phyloP scores from a whole-genome alignment of 1,139 yeast species.

The Torulaspora pretoriensis region DNA sequence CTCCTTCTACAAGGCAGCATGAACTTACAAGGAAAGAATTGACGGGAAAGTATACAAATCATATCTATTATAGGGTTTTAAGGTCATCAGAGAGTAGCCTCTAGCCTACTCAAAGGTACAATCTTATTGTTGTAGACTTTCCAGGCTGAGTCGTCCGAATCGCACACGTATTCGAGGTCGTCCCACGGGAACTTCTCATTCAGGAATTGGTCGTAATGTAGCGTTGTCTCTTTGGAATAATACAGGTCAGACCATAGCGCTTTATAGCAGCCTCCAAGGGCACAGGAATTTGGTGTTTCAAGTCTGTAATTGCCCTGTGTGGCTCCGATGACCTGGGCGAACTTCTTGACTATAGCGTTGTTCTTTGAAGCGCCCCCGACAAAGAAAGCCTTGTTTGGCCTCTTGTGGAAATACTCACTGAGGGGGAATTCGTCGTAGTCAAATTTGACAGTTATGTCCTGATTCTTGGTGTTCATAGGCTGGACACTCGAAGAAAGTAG shows the following conservation, averaged over 20 bases:
- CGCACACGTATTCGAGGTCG: slow-evolving; percentile 43
- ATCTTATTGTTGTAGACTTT: slow-evolving; percentile 34
- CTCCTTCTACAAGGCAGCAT: neutral
- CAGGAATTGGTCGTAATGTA: slow-evolving; percentile 40
- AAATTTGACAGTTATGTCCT: slow-evolving; percentile 26
- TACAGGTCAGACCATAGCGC: slow-evolving; percentile 62
- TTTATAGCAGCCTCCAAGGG: slow-evolving; percentile 88
- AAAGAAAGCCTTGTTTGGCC: slow-evolving; percentile 69
- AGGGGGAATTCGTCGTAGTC: slow-evolving; percentile 34
- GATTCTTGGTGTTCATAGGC: slow-evolving; percentile 8
- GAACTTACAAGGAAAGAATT: neutral
- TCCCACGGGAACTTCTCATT: slow-evolving; percentile 45
- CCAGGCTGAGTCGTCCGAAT: slow-evolving; percentile 34
- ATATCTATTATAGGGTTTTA: neutral
- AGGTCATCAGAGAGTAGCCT: slow-evolving; percentile 18
- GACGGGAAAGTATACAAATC: neutral
- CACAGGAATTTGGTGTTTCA: slow-evolving; percentile 87
- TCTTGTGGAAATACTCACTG: slow-evolving; percentile 29
- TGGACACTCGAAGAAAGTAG: slow-evolving; percentile 42
- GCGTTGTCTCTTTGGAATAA: slow-evolving; percentile 13
- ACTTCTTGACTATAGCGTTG: slow-evolving; percentile 57
- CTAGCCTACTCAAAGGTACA: slow-evolving; percentile 35
- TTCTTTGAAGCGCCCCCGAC: slow-evolving; percentile 90
- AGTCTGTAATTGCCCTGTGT: slow-evolving; percentile 61
- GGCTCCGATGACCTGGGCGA: slow-evolving; percentile 67